Base-by-base conservation (phyloP, 1,139 yeast species). In the Spencermartinsiella ligniputridi region DNA sequence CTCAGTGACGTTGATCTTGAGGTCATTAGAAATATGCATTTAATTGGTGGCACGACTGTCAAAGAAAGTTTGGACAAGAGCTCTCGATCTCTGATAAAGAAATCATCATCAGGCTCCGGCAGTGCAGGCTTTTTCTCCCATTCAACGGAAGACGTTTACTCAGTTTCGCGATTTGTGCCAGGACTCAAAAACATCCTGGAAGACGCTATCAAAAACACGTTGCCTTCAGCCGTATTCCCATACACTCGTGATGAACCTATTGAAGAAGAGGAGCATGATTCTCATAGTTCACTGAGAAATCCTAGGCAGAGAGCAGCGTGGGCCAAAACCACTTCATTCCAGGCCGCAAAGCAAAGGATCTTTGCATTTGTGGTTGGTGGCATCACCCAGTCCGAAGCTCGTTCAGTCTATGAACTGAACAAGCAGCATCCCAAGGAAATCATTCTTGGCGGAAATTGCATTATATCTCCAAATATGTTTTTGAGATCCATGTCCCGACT, bases 361-460 rank as follows among this genome's bases (percentile, higher is more conserved):
- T 78, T 90, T 55, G 79, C 89, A 49, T 92, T 81, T 60, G 77
- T 89, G 33, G 76, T 87, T 24, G 99, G 99, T 18, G 98, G 98
- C 9, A 68, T 86, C 34, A 88, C 97, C 0, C 79, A 83, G 52
- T 77, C 90, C 2, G 99, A 94, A 62, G 69, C 85, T 36, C 75
- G 94, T 47, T 75, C 88, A 3, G 81, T 83, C 12, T 83, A 87
- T 55, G 94, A 87, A 54, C 71, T 89, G 40, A 76, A 88, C 4
- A 64, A 70, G 16, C 66, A 75, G 39, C 71, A 78, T 48, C 78
- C 83, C 54, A 82, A 80, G 59, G 96, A 88, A 52, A 76, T 92
- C 24, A 79, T 83, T 50, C 70, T 92, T 48, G 98, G 98, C 0
- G 83, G 95, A 4, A 95, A 86, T 58, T 80, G 83, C 41, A 67